phyloP scores from a whole-genome alignment of 345 rosid genomes.

The Lepidium sativum region DNA sequence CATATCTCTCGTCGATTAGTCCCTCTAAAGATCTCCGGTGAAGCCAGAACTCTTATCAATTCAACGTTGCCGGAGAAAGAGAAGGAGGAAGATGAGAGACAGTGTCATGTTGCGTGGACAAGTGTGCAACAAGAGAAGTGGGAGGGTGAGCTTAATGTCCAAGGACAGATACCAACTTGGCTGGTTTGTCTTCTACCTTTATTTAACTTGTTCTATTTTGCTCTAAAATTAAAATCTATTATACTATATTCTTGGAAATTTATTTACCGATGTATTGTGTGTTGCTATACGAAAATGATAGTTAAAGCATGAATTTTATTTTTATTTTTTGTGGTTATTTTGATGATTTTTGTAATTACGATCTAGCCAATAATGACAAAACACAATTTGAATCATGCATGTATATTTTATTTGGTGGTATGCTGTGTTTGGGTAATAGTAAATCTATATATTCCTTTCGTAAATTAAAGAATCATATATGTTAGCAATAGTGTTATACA shows the following conservation, averaged over 20 bases:
- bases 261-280: background rate
- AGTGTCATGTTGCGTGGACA: slow-evolving; percentile 71
- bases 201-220: background rate
- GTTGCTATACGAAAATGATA: no score
- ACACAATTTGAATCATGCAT: no score
- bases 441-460: no score
- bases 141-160: slow-evolving; percentile 74
- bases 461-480: no score
- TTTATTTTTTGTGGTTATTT: no score
- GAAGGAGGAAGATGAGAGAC: background rate
- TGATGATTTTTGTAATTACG: no score
- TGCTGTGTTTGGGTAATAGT: no score
- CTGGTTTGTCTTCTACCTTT: slow-evolving; percentile 45
- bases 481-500: background rate
- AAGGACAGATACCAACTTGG: slow-evolving; percentile 86
- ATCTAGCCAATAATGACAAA: no score
- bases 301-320: no score
- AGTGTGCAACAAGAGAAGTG: slow-evolving; percentile 68
- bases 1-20: slow-evolving; percentile 16
- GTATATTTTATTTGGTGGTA: no score
- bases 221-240: background rate
- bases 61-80: slow-evolving; percentile 29
- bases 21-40: slow-evolving; percentile 23
- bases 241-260: background rate
- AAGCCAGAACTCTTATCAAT: slow-evolving; percentile 20